Evolutionary conservation across 2,329 filamentous ascomycete species (phyloP).

Genomic region (Stagonosporopsis vannaccii): DNA sequence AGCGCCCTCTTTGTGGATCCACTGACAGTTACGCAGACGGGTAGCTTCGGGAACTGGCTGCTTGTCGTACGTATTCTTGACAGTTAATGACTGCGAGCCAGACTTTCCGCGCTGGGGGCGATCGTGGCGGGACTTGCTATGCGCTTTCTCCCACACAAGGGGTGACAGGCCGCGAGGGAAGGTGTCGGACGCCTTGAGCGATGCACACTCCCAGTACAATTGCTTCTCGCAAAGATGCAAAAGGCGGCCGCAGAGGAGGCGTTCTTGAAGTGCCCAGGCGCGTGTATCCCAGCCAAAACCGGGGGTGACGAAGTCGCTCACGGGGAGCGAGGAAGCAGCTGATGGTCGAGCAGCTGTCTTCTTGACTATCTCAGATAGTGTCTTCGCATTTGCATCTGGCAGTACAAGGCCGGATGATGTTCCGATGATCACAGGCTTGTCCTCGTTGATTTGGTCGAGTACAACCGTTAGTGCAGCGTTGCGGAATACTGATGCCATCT

Average conservation of each 20-base stretch:
- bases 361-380: background rate
- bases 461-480: slow-evolving; percentile 45
- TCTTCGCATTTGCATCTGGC: background rate
- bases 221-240: slow-evolving; percentile 44
- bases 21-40: slow-evolving; percentile 29
- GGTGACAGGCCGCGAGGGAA: slow-evolving; percentile 45
- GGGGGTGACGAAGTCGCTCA: slow-evolving; percentile 23
- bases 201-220: slow-evolving; percentile 50
- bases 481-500: slow-evolving; percentile 44
- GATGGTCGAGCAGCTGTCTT: slow-evolving; percentile 5
- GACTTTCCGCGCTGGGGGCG: slow-evolving; percentile 10
- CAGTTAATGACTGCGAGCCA: background rate
- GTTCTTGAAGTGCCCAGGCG: slow-evolving; percentile 47
- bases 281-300: slow-evolving; percentile 47
- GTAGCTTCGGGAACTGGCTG: slow-evolving; percentile 3
- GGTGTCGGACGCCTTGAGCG: slow-evolving; percentile 47
- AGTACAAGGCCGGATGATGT: background rate
- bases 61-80: slow-evolving; percentile 1
- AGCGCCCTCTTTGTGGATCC: slow-evolving; percentile 34
- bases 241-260: slow-evolving; percentile 44
- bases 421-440: background rate
- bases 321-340: slow-evolving; percentile 21
- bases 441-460: slow-evolving; percentile 27
- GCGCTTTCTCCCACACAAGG: slow-evolving; percentile 48
- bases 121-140: slow-evolving; percentile 22